Evolutionary conservation across 805 yeast genomes (phyloP).

Genomic region (Isabelozyma heimii): DNA sequence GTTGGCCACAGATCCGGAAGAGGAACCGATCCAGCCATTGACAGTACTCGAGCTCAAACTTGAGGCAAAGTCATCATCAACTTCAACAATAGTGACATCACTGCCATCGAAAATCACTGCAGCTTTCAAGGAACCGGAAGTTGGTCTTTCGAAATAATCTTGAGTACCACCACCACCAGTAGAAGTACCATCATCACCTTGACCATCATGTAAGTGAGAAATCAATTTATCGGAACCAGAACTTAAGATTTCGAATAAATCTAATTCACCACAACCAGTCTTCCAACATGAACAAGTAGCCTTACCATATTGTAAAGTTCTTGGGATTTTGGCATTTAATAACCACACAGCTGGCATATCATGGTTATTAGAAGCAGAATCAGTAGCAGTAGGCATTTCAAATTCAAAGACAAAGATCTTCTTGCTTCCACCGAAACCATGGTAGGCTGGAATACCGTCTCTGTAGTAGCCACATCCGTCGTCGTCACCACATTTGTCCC

Average conservation of each 20-base stretch:
- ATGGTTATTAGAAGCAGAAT: constrained; percentile 52
- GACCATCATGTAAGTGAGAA: constrained; percentile 81
- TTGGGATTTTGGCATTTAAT: constrained; percentile 92
- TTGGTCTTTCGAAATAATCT: constrained; percentile 88
- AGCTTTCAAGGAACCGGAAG: constrained; percentile 73
- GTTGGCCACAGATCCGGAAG: constrained; percentile 47
- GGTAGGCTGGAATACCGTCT: constrained; percentile 84
- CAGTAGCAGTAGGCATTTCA: constrained; percentile 75
- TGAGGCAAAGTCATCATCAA: constrained; percentile 57
- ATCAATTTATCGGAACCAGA: constrained; percentile 74
- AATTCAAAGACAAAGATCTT: constrained; percentile 94
- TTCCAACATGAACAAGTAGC: constrained; percentile 91
- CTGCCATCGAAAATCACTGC: constrained; percentile 73
- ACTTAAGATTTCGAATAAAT: constrained; percentile 83
- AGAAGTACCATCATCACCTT: constrained; percentile 50
- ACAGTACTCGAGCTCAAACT: constrained; percentile 47
- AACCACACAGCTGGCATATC: constrained; percentile 99
- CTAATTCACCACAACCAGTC: constrained; percentile 97
- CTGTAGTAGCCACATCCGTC: constrained; percentile 82
- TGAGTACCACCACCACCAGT: constrained; percentile 83
- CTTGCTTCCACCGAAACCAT: constrained; percentile 82
- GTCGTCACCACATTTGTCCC: constrained; percentile 51
- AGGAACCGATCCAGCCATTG: constrained; percentile 49
- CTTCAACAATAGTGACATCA: constrained; percentile 57
- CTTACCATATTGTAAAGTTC: constrained; percentile 91